Percentiles rank a stretch among this genome's conserved stretches.
These are phyloP conservation scores for Kuraishia piskuri DNA, from an alignment of 805 yeast genomes.

Conservation along the genomic window DNA sequence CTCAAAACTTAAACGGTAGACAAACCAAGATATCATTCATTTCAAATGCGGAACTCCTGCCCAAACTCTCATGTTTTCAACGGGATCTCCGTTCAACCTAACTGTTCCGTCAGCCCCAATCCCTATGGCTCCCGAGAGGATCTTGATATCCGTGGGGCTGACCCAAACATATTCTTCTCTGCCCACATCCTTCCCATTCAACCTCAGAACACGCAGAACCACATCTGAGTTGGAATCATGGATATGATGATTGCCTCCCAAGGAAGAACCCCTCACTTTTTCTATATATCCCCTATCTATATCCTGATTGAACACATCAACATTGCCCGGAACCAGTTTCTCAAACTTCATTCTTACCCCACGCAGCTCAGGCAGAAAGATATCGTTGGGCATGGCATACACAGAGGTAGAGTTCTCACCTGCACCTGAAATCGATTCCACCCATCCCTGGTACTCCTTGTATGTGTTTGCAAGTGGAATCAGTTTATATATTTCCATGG, in stretches of 20 bases:
- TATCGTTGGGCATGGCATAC: constrained; percentile 16
- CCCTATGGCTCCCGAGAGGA: neutral
- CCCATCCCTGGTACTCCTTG: neutral
- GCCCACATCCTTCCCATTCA: constrained; percentile 15
- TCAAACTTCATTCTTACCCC: constrained; percentile 42
- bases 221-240: neutral
- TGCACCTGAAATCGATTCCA: neutral
- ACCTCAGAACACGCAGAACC: constrained; percentile 13
- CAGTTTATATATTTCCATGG: neutral
- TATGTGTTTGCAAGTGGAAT: constrained; percentile 2
- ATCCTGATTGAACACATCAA: constrained; percentile 19
- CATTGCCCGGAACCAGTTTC: constrained; percentile 27
- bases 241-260: neutral
- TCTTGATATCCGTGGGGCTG: constrained; percentile 7
- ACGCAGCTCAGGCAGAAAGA: constrained; percentile 30
- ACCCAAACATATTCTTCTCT: constrained; percentile 16
- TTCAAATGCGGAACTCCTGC: neutral
- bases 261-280: constrained; percentile 11
- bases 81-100: constrained; percentile 11
- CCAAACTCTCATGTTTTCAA: constrained; percentile 15
- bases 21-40: no score
- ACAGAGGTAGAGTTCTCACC: constrained; percentile 3
- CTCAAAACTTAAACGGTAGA: no score
- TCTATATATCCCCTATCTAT: constrained; percentile 24
- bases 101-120: constrained; percentile 11